Conservation (phyloP, 495 filamentous ascomycete genomes). For the Annulohypoxylon moriforme region DNA sequence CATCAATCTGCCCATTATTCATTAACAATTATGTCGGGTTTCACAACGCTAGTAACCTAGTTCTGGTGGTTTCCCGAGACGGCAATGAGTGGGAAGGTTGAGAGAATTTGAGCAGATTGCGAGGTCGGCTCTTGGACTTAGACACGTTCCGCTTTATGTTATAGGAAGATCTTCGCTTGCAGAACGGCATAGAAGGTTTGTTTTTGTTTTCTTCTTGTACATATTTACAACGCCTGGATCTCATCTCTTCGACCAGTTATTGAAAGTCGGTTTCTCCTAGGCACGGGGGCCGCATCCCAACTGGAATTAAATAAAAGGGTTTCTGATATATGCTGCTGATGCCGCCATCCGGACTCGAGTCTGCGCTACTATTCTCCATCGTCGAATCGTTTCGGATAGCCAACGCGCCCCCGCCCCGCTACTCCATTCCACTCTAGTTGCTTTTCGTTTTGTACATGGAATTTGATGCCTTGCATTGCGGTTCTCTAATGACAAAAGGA, state of each 20-base stretch:
- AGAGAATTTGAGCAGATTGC: slow-evolving; percentile 13
- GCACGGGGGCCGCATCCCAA: slow-evolving; percentile 22
- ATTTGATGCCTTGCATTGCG: slow-evolving; percentile 32
- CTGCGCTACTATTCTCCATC: slow-evolving; percentile 27
- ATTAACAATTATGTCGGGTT: background rate
- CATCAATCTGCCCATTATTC: background rate
- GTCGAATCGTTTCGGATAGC: slow-evolving; percentile 40
- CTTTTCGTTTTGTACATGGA: slow-evolving; percentile 37
- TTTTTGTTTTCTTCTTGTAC: slow-evolving; percentile 44
- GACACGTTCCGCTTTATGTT: background rate
- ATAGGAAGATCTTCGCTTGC: slow-evolving; percentile 9
- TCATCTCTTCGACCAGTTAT: slow-evolving; percentile 15
- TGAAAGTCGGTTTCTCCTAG: slow-evolving; percentile 3
- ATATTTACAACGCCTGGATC: slow-evolving; percentile 49
- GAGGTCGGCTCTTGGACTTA: background rate
- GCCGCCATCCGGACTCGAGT: slow-evolving; percentile 13
- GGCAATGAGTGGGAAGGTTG: slow-evolving; percentile 9
- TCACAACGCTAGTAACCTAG: slow-evolving; percentile 9
- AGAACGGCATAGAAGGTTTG: slow-evolving; percentile 41
- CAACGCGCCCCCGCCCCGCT: slow-evolving; percentile 28
- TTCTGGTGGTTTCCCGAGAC: background rate
- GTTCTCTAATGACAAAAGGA: slow-evolving; percentile 57
- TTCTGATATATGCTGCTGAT: slow-evolving; percentile 12
- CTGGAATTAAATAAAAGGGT: slow-evolving; percentile 6
- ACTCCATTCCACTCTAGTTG: slow-evolving; percentile 41